Conservation (phyloP, 129 eudicot genomes). For the Saposhnikovia divaricata region DNA sequence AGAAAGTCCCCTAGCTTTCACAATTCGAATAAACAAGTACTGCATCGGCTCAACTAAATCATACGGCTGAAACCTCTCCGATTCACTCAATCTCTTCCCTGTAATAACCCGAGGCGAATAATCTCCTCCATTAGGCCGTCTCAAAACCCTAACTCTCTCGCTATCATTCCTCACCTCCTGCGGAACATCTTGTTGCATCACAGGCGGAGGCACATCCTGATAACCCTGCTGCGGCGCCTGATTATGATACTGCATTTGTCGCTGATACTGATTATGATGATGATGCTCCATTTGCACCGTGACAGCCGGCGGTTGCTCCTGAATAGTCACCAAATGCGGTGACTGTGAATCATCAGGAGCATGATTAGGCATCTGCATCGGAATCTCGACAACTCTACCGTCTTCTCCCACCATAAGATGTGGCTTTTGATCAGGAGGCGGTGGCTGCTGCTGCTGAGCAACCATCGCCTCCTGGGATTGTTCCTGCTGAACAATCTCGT, state of each 20-base stretch:
- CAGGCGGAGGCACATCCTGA: conserved; percentile 26
- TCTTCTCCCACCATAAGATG: conserved; percentile 28
- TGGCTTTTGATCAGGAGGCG: conserved; percentile 19
- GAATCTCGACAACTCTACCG: conserved; percentile 35
- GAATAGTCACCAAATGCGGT: conserved; percentile 45
- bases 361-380: conserved; percentile 28
- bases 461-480: conserved; percentile 12
- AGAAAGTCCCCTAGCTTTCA: conserved; percentile 71
- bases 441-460: conserved; percentile 14
- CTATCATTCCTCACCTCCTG: conserved; percentile 52
- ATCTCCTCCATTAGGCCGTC: conserved; percentile 44
- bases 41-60: conserved; percentile 96
- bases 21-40: conserved; percentile 60
- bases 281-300: conserved; percentile 39
- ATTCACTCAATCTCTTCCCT: conserved; percentile 32
- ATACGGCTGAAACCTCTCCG: conserved; percentile 53
- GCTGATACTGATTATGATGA: conserved; percentile 10
- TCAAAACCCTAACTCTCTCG: conserved; percentile 36
- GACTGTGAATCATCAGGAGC: conserved; percentile 31
- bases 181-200: conserved; percentile 31
- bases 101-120: conserved; percentile 61
- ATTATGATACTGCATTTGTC: conserved; percentile 5
- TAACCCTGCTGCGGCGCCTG: conserved; percentile 1
- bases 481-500: conserved; percentile 36
- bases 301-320: conserved; percentile 46